Conservation (phyloP, 805 yeast genomes). For the Saccharomycopsis sp. region DNA sequence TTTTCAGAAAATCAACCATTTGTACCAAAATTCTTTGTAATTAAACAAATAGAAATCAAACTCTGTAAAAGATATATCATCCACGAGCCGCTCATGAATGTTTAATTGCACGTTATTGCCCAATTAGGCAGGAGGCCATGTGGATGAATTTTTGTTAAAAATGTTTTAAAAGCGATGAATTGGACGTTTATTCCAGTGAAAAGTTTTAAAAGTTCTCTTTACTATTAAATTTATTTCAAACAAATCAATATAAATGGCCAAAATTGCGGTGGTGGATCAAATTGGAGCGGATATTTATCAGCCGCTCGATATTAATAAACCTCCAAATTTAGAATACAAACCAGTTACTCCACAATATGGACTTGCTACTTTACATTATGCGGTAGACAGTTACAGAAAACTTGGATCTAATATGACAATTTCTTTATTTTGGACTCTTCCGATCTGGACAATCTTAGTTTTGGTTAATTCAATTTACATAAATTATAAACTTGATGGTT, state of each 20-base stretch:
- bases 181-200: no score
- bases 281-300: slow-evolving; percentile 39
- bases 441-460: slow-evolving; percentile 25
- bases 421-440: slow-evolving; percentile 36
- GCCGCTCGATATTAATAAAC: slow-evolving; percentile 43
- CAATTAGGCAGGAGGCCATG: no score
- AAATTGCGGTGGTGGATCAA: slow-evolving; percentile 32
- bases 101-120: no score
- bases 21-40: no score
- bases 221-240: no score
- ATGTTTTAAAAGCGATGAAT: no score
- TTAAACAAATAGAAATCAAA: no score
- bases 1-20: not conserved
- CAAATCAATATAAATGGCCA: no score
- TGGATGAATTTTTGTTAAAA: no score
- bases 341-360: slow-evolving; percentile 46
- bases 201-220: no score
- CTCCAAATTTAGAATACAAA: slow-evolving; percentile 41
- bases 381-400: slow-evolving; percentile 48
- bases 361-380: slow-evolving; percentile 49
- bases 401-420: slow-evolving; percentile 38
- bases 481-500: slow-evolving; percentile 4
- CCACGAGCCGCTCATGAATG: no score
- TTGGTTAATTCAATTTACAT: slow-evolving; percentile 8
- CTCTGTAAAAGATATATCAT: no score